Evolutionary conservation across 495 filamentous ascomycete genomes (phyloP).

Genomic region (Hypomontagnella monticulosa): DNA sequence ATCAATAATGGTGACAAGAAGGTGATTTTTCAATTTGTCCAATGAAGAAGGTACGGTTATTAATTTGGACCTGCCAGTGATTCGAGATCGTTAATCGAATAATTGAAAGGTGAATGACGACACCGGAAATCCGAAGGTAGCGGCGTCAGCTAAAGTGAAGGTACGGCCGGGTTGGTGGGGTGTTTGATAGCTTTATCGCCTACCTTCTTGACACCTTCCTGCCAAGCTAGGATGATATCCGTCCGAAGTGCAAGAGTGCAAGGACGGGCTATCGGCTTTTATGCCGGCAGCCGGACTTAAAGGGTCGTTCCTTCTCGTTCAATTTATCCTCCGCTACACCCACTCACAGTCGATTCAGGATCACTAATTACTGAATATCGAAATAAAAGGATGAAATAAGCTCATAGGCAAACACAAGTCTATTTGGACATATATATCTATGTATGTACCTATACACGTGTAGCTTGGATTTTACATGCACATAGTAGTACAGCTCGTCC

Average conservation of each 20-base stretch:
- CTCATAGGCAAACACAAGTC: no score
- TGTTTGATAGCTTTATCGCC: conserved; percentile 24
- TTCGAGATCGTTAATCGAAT: not conserved
- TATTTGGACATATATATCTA: not conserved
- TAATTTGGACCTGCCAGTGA: conserved; percentile 14
- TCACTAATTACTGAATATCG: no score
- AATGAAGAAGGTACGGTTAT: not conserved
- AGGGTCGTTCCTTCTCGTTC: no score
- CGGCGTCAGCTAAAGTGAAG: not conserved
- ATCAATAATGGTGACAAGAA: not conserved
- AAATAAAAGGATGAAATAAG: no score
- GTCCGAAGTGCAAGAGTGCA: not conserved
- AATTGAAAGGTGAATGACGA: conserved; percentile 23
- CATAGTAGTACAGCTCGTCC: not conserved
- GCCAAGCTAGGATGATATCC: not conserved
- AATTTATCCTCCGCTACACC: no score
- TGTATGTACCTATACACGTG: not conserved
- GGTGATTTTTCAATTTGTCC: not conserved
- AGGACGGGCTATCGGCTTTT: conserved; percentile 35
- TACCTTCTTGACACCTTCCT: not conserved
- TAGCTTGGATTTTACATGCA: not conserved
- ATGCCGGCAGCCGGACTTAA: conserved; percentile 22
- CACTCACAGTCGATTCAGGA: no score
- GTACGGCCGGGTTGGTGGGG: conserved; percentile 16
- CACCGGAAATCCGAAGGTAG: conserved; percentile 23